Conservation (phyloP, 805 yeast species). For the Candida tallmaniae region DNA sequence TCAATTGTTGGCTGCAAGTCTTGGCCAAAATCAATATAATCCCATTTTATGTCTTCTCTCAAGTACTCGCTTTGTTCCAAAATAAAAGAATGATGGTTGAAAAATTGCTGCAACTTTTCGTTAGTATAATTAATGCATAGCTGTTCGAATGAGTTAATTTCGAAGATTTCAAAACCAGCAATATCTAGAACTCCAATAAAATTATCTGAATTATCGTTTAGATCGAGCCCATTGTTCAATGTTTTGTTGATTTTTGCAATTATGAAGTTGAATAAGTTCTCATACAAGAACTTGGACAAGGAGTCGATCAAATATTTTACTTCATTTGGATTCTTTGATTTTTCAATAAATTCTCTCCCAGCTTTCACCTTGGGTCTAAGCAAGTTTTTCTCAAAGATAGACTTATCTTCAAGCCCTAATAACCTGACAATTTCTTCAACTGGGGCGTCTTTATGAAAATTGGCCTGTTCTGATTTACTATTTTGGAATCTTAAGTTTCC, state of each 20-base stretch:
- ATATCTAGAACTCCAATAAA: conserved; percentile 57
- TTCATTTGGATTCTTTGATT: conserved; percentile 73
- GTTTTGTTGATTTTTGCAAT: conserved; percentile 72
- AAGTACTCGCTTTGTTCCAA: conserved; percentile 57
- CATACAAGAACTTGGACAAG: conserved; percentile 80
- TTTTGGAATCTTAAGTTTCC: conserved; percentile 79
- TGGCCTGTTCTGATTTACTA: conserved; percentile 72
- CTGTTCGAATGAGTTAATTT: conserved; percentile 55
- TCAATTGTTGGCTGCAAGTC: conserved; percentile 94
- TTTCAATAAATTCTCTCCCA: conserved; percentile 81
- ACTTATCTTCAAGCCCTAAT: conserved; percentile 53
- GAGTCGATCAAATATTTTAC: conserved; percentile 83
- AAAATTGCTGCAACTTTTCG: conserved; percentile 57
- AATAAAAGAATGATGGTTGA: conserved; percentile 59
- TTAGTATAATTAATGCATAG: conserved; percentile 58
- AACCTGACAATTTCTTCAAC: conserved; percentile 52
- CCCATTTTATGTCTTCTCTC: conserved; percentile 58
- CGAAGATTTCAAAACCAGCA: conserved; percentile 60
- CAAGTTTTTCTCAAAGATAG: conserved; percentile 52
- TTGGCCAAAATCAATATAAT: conserved; percentile 88
- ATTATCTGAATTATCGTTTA: conserved; percentile 20
- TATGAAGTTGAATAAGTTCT: conserved; percentile 71
- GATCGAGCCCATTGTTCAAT: conserved; percentile 30
- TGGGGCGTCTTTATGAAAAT: conserved; percentile 47
- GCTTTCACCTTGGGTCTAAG: conserved; percentile 84